phyloP scores from a whole-genome alignment of 116 monocot genomes.

The Cymodocea nodosa region DNA sequence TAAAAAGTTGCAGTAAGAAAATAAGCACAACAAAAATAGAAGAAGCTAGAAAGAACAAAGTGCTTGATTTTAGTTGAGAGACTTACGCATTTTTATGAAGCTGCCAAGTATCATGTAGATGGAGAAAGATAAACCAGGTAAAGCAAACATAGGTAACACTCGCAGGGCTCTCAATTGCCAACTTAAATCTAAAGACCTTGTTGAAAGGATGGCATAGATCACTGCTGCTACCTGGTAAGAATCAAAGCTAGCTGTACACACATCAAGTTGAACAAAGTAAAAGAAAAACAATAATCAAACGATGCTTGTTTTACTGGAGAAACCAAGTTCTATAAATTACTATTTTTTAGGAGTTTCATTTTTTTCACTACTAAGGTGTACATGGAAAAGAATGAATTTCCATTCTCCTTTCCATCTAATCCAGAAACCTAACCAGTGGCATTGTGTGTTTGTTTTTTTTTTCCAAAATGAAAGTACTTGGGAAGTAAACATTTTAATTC shows the following conservation, averaged over 20 bases:
- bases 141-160: conserved; percentile 47
- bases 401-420: too few relatives aligned
- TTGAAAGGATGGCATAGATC: conserved; percentile 41
- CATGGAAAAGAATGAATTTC: too few relatives aligned
- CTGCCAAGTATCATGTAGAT: conserved; percentile 41
- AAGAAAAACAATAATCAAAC: background rate
- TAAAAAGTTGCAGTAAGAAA: too few relatives aligned
- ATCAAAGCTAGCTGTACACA: background rate
- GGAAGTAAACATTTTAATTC: too few relatives aligned
- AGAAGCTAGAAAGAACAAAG: background rate
- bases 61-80: conserved; percentile 1
- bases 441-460: too few relatives aligned
- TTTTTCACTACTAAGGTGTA: too few relatives aligned
- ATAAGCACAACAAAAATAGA: too few relatives aligned
- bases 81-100: conserved; percentile 61
- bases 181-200: conserved; percentile 29
- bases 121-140: conserved; percentile 35
- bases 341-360: background rate
- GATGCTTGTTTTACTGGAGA: background rate
- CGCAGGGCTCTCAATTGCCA: conserved; percentile 49
- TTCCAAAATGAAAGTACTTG: too few relatives aligned
- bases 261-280: background rate
- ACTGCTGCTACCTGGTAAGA: conserved; percentile 46
- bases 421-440: too few relatives aligned
- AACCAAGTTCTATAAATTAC: background rate